Evolutionary conservation across 192 early-diverging fungal genomes (phyloP), one percentile per base, ranked within the genome.

Genomic region (Allomyces javanicus): DNA sequence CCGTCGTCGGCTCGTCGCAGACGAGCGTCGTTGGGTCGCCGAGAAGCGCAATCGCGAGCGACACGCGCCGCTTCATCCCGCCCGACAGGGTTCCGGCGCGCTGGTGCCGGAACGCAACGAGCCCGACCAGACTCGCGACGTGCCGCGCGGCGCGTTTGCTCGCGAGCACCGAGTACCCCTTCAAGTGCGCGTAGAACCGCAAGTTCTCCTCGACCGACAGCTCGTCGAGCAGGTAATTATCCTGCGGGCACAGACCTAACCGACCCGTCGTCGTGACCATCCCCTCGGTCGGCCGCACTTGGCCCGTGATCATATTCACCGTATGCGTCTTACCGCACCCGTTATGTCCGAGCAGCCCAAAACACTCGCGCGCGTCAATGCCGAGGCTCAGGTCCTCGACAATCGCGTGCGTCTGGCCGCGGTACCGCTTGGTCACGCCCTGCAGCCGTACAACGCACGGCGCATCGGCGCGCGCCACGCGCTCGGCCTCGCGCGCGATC

Each of bases 31-130:
- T 66, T 19, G 65, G 65, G 33, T 66, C 33, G 33, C 65, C 65
- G 25, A 66, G 45, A 1, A 61, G 45, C 21, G 65, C 65, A 43
- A 66, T 43, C 45, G 61, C 61, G 22, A 66, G 25, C 7, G 65
- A 66, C 61, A 66, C 45, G 61, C 65, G 65, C 61, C 65, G 45
- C 24, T 66, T 66, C 65, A 66, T 66, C 7, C 65, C 65, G 25
- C 65, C 65, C 2, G 25, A 40, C 25, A 61, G 61, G 3, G 65
- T 66, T 25, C n/a, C 33, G 24, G 44, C 65, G 25, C 25, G 17
- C 21, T 58, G 50, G 50, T 14, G 17, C 50, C 12, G 12, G 50
- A 58, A 58, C 4, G 50, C 17, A 21, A 21, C 50, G 17, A 58
- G 50, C 2, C 50, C 50, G 17, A 58, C 50, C 17, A 58, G 50